Evolutionary conservation across 805 yeast genomes (phyloP).

Genomic region (Kodamaea hsintzibuensis): DNA sequence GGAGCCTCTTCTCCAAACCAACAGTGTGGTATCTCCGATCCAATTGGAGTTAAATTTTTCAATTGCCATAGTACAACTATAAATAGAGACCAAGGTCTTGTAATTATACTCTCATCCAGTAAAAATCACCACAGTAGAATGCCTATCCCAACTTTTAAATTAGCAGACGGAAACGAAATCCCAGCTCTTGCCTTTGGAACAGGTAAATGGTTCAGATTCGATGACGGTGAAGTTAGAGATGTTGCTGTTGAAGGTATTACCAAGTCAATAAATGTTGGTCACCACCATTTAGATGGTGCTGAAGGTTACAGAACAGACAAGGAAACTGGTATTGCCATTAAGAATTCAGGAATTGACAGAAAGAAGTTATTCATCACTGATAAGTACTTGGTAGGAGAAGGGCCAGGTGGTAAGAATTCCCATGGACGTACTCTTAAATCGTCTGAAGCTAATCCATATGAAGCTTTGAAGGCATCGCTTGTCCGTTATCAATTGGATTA

Average conservation of each 20-base stretch:
- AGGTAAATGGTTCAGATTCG: constrained; percentile 38
- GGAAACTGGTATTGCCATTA: constrained; percentile 56
- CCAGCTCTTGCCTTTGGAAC: constrained; percentile 49
- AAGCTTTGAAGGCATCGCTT: constrained; percentile 40
- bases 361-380: constrained; percentile 57
- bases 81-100: too few relatives aligned
- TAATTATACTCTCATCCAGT: too few relatives aligned
- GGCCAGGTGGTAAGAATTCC: neutral
- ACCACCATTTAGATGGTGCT: constrained; percentile 65
- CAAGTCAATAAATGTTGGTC: constrained; percentile 52
- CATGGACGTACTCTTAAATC: constrained; percentile 1
- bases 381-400: constrained; percentile 43
- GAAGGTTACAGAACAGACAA: constrained; percentile 60
- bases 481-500: constrained; percentile 42
- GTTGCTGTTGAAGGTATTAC: constrained; percentile 45
- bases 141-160: constrained; percentile 20
- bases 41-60: too few relatives aligned
- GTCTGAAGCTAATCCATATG: constrained; percentile 34
- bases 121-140: constrained; percentile 8
- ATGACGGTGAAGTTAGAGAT: constrained; percentile 22
- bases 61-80: too few relatives aligned
- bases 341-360: constrained; percentile 40
- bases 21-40: too few relatives aligned
- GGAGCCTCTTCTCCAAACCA: too few relatives aligned
- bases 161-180: constrained; percentile 33